Conservation (phyloP, 768 basidiomycete species). For the Hygrocybe coccinea region DNA sequence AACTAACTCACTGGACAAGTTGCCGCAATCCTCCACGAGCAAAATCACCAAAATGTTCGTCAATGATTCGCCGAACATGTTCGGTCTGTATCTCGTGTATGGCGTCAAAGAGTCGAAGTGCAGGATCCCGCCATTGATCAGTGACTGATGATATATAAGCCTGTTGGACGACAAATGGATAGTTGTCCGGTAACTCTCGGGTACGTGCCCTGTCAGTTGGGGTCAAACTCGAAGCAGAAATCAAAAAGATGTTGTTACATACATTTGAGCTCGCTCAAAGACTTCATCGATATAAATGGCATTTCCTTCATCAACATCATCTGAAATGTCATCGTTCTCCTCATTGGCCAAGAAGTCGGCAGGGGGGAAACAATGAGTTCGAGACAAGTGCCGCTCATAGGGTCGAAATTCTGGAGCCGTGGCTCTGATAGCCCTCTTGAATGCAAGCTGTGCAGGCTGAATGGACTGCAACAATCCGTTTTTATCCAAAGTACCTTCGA, state of each 20-base stretch:
- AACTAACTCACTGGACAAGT: constrained; percentile 34
- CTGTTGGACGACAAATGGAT: constrained; percentile 57
- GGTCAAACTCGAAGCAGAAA: background rate
- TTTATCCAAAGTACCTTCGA: constrained; percentile 51
- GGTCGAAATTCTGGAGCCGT: constrained; percentile 61
- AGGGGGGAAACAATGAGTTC: constrained; percentile 6
- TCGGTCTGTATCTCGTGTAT: constrained; percentile 35
- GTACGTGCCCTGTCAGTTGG: constrained; percentile 50
- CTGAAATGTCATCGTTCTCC: constrained; percentile 21
- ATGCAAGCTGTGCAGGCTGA: constrained; percentile 43
- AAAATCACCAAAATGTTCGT: constrained; percentile 46
- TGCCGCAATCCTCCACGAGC: constrained; percentile 50
- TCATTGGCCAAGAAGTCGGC: constrained; percentile 39
- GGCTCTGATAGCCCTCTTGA: constrained; percentile 42
- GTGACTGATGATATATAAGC: constrained; percentile 45
- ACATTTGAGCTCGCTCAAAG: constrained; percentile 43
- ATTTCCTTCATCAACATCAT: background rate
- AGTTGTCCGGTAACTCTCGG: constrained; percentile 64
- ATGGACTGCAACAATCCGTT: constrained; percentile 55
- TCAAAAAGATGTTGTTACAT: constrained; percentile 16
- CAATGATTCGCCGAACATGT: constrained; percentile 41
- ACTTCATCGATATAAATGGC: constrained; percentile 53
- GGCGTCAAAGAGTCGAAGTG: constrained; percentile 39
- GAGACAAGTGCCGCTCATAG: constrained; percentile 25
- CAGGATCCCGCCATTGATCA: constrained; percentile 46